Base-by-base conservation (phyloP, 2,329 filamentous ascomycete species). In the Cordyceps pruinosa region DNA sequence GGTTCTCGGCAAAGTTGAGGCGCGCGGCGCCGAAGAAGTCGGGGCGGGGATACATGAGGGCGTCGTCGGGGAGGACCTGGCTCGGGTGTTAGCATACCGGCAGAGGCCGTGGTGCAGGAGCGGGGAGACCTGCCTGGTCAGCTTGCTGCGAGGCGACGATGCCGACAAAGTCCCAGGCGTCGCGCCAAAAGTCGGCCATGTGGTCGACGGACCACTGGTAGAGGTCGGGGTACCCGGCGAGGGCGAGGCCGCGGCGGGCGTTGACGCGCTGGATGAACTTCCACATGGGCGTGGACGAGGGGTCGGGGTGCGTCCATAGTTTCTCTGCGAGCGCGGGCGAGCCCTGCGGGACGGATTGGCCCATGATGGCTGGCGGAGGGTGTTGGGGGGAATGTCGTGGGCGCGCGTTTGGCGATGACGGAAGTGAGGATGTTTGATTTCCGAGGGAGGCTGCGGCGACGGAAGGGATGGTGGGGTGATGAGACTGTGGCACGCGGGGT, bases 1-100 rank as follows among this genome's bases (percentile, higher is more conserved):
- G 78, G 70, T 99, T 99, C 74, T 97, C 90, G 26, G 93, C 92
- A 69, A 97, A 97, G 72, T 97, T 99, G 62, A 97, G 78, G 58
- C 78, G 84, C 15, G 89, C 82, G 10, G 86, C 87, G 57, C 84
- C 71, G 70, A 97, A 97, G 77, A 96, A 97, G 59, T 85, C 77
- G 8, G 93, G 92, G 25, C 90, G 85, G 25, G 93, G 93, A 66
- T 91, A 97, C 80, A 97, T 88, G 47, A 83, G 77, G 6, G 84
- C 80, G 56, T 82, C 72, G 41, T 80, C 69, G 25, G 88, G 82
- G 19, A 96, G 75, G 42, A 90, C 87, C 86, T 92, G 65, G 17
- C 13, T 25, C n/a, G 7, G 12, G n/a, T 12, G 50, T 54, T n/a
- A 54, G 51, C 30, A 13, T 41, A 10, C 45, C 6, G 41, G 28